Base-by-base conservation (phyloP, 116 monocot genomes). In the Zostera marina region DNA sequence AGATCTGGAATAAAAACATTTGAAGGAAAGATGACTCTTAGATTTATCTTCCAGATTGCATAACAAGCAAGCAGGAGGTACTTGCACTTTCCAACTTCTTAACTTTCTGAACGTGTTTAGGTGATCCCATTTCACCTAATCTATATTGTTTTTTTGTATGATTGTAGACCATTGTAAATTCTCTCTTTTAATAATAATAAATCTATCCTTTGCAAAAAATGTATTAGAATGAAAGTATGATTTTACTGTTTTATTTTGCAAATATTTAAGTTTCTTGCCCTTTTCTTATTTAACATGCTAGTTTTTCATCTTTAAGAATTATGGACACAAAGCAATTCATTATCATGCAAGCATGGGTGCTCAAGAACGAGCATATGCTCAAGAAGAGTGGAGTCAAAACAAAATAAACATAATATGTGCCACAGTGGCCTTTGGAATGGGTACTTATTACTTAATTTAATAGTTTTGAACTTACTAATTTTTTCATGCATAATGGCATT, bases 341-440 rank as follows among this genome's bases (percentile, higher is more conserved):
- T 76, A 98, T 63, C 98, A 98, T 83, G 98, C 83, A 14, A 98
- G 72, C 76, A 86, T 98, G 98, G 98, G 90, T 74, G 66, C 81
- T 65, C 48, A 54, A 60, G 76, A 98, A 62, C 72, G 90, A 74
- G 72, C 90, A 51, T 72, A 53, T 65, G 70, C 86, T 55, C 98
- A 98, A 60, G 75, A 77, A 53, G 86, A 90, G 62, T 98, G 98
- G 98, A 98, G 98, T 69, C 85, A 90, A 70, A 86, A 85, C 63
- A 83, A 83, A 67, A 81, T 90, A 22, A 90, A 85, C 60, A 86
- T 98, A 64, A 98, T 98, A 56, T 98, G 98, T 69, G 98, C 98
- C 17, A 98, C 98, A 46, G 82, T 98, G n/a, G 98, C 98, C 23
- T 98, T 98, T 70, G 98, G 90, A 68, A 98, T 98, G 98, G 98